phyloP scores from a whole-genome alignment of 2,329 filamentous ascomycete genomes.

The Capronia americana region DNA sequence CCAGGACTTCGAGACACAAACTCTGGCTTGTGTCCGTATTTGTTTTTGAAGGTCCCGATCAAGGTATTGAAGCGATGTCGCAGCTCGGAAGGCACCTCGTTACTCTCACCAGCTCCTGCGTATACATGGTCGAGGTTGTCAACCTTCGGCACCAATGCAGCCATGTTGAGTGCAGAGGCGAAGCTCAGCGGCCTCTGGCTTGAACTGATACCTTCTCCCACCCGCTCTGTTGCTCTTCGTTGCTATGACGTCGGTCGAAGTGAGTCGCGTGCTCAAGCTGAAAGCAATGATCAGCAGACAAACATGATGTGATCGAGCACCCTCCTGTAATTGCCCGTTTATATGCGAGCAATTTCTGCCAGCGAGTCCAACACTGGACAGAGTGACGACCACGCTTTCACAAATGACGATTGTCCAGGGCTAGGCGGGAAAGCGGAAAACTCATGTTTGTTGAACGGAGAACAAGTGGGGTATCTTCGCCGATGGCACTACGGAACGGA shows the following conservation, averaged over 20 bases:
- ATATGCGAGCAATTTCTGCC: not conserved
- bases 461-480: not conserved
- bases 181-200: not conserved
- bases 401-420: not conserved
- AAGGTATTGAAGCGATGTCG: constrained; percentile 77
- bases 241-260: not conserved
- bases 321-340: not conserved
- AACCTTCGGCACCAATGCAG: constrained; percentile 34
- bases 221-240: not conserved
- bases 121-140: constrained; percentile 39
- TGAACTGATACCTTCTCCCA: not conserved
- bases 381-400: not conserved
- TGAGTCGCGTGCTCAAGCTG: not conserved
- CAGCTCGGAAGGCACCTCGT: constrained; percentile 73
- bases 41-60: constrained; percentile 71
- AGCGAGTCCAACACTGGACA: not conserved
- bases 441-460: not conserved
- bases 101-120: constrained; percentile 60
- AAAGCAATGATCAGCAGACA: not conserved
- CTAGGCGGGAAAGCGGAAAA: not conserved
- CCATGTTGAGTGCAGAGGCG: constrained; percentile 21
- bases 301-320: not conserved
- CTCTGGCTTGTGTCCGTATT: constrained; percentile 72
- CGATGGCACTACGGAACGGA: not conserved
- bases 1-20: constrained; percentile 92